Percentiles rank a stretch among this genome's conserved stretches.
Conservation (phyloP, 805 yeast species). For the Kodamaea neixiangensis region DNA sequence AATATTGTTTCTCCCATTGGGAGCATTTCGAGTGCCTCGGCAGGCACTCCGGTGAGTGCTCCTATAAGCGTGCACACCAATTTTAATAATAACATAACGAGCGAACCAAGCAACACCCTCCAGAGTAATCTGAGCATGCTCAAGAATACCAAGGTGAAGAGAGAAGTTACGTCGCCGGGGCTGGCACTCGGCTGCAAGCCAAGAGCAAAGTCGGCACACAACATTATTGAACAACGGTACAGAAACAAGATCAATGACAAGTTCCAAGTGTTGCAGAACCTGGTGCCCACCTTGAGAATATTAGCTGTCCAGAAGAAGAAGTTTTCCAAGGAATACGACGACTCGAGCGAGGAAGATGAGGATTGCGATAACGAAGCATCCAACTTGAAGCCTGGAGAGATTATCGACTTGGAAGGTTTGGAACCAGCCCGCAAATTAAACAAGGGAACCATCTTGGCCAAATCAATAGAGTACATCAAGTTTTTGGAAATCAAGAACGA, state of each 20-base stretch:
- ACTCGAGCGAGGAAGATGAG: constrained; percentile 16
- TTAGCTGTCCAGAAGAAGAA: constrained; percentile 25
- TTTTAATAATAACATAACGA: not conserved
- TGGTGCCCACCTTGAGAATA: constrained; percentile 41
- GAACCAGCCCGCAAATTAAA: constrained; percentile 74
- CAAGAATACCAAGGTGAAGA: not conserved
- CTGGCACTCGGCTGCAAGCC: constrained; percentile 13
- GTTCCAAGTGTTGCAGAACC: constrained; percentile 38
- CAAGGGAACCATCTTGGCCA: constrained; percentile 75
- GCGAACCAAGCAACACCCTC: not conserved
- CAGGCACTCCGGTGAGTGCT: not conserved
- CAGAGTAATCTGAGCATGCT: not conserved
- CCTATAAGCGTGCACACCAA: not conserved
- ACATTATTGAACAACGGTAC: constrained; percentile 45
- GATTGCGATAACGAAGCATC: constrained; percentile 10
- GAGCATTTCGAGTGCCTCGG: not conserved
- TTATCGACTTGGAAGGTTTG: constrained; percentile 65
- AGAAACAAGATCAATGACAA: constrained; percentile 45
- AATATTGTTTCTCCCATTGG: not conserved
- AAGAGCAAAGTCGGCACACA: constrained; percentile 37
- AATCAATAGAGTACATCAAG: constrained; percentile 77
- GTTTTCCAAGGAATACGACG: constrained; percentile 15
- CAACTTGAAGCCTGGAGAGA: constrained; percentile 4
- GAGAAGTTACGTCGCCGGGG: constrained; percentile 1
- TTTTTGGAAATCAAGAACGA: constrained; percentile 66